Evolutionary conservation across 2,329 filamentous ascomycete species (phyloP), one percentile per base, ranked within the genome.

Genomic region (Fusarium anguioides): DNA sequence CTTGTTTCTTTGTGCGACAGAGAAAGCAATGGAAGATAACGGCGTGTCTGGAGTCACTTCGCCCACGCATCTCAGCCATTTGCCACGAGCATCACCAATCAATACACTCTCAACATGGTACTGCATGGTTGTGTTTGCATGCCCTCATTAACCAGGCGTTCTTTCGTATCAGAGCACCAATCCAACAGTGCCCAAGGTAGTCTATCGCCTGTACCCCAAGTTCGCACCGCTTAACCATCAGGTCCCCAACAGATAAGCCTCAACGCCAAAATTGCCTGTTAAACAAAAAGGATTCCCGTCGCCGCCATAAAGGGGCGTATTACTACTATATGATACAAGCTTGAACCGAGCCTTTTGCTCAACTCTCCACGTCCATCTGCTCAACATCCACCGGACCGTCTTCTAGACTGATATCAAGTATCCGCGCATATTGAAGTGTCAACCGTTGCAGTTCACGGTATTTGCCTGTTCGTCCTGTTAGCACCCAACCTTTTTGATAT

Each of bases 371-470:
- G 24, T 81, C 81, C 80, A 82, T 82, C 9, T 78, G 75, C 53
- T 80, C 81, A 18, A 79, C 80, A 17, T 82, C 81, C 14, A 76
- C 72, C 12, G 80, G 77, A 17, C 82, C 81, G 20, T 82, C 81
- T 42, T 83, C 82, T 8, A 82, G 69, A 8, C 82, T 84, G 35
- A 92, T 81, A 55, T 91, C 91, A 21, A 96, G 82, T n/a, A 94
- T 82, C 66, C 92, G 89, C 14, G 95, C 95, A 77, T 98, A 98
- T 65, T 96, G 95, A 24, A 97, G 92, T n/a, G 93, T 97, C 39
- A 97, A 86, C 24, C 96, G 87, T 78, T 99, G 96, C 27, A 99
- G 83, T 75, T 98, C 96, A 56, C 96, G 90, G 79, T 96, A 95
- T 89, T 98, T 98, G 60, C 93, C 94, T 97, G 71, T 29, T 6